Evolutionary conservation across 1,139 yeast genomes (phyloP).

Genomic region (Arxiozyma slooffiae): DNA sequence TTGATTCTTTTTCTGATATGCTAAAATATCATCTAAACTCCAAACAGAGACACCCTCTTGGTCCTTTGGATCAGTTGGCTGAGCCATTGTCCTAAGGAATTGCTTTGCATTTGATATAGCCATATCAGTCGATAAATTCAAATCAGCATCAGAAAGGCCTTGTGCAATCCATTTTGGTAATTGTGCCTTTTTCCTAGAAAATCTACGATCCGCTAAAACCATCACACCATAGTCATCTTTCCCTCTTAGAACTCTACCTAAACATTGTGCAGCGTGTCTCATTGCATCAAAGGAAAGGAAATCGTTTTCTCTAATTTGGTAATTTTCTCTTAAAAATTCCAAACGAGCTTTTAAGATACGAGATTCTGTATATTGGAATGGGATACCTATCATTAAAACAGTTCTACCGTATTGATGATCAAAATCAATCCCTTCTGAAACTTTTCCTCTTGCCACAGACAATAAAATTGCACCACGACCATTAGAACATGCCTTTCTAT

Average conservation of each 20-base stretch:
- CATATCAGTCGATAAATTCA: conserved; percentile 92
- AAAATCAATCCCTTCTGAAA: conserved; percentile 97
- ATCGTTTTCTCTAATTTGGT: conserved; percentile 85
- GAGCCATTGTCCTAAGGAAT: conserved; percentile 86
- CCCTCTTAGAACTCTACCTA: conserved; percentile 94
- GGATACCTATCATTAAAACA: conserved; percentile 96
- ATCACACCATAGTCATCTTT: conserved; percentile 97
- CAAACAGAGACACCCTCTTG: conserved; percentile 94
- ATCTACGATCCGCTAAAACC: conserved; percentile 94
- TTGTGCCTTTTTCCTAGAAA: conserved; percentile 74
- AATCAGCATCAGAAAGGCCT: conserved; percentile 82
- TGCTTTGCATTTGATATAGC: conserved; percentile 91
- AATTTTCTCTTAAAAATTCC: conserved; percentile 87
- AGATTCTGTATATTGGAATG: conserved; percentile 96
- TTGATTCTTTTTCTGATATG: conserved; percentile 47
- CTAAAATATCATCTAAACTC: conserved; percentile 62
- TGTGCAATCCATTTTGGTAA: conserved; percentile 96
- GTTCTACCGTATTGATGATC: conserved; percentile 98
- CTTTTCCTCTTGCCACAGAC: conserved; percentile 98
- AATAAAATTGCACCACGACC: conserved; percentile 95
- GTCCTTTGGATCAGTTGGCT: conserved; percentile 82
- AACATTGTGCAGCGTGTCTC: conserved; percentile 99
- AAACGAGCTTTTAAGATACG: conserved; percentile 88
- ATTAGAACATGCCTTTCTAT: conserved; percentile 90
- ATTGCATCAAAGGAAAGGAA: conserved; percentile 95